Evolutionary conservation across 2,329 filamentous ascomycete genomes (phyloP).

Genomic region (Ceratocystis eucalypticola): DNA sequence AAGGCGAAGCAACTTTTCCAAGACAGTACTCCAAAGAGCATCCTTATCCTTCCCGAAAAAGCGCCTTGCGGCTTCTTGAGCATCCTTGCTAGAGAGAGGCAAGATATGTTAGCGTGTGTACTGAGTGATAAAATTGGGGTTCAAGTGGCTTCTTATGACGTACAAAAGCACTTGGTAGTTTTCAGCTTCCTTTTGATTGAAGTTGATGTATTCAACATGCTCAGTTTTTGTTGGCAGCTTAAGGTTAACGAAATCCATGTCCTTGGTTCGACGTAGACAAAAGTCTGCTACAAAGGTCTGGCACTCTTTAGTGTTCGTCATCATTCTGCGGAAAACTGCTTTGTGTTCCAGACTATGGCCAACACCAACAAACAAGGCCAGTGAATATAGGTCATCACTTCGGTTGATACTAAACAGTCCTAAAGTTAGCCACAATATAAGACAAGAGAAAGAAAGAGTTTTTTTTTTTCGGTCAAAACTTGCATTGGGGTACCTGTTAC

Average conservation of each 20-base stretch:
- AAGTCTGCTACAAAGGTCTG: constrained; percentile 69
- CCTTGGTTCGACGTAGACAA: constrained; percentile 69
- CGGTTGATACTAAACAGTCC: constrained; percentile 49
- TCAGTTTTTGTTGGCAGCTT: constrained; percentile 65
- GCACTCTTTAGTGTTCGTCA: constrained; percentile 52
- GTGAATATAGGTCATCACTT: constrained; percentile 66
- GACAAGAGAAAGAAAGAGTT: neutral
- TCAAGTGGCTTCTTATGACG: constrained; percentile 24
- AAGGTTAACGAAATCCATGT: constrained; percentile 77
- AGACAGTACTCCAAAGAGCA: constrained; percentile 32
- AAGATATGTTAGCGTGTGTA: neutral
- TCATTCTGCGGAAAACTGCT: constrained; percentile 58
- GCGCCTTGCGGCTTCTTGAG: constrained; percentile 32
- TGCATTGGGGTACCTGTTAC: constrained; percentile 68
- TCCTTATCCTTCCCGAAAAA: constrained; percentile 38
- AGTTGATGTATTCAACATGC: constrained; percentile 61
- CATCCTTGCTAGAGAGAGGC: constrained; percentile 43
- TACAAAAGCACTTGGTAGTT: constrained; percentile 64
- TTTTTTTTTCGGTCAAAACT: constrained; percentile 21
- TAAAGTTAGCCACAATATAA: constrained; percentile 23
- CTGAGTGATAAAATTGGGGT: neutral
- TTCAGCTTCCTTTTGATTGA: constrained; percentile 57
- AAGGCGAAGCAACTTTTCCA: constrained; percentile 70
- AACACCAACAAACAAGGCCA: constrained; percentile 63
- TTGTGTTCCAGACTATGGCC: constrained; percentile 61